phyloP scores from a whole-genome alignment of 75 land plant species.

The Pinus taeda region DNA sequence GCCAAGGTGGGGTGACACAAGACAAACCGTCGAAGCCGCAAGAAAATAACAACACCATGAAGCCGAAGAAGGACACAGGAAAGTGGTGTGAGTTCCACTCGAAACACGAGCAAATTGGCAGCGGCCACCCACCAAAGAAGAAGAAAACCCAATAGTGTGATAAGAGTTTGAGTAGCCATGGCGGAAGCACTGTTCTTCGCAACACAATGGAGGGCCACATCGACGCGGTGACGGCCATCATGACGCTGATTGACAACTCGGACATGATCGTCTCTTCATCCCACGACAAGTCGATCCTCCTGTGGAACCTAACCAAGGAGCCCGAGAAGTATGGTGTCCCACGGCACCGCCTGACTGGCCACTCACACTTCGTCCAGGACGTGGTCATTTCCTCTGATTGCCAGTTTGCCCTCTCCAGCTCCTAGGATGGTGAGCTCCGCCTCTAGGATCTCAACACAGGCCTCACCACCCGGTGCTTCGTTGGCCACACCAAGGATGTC shows the following conservation, averaged over 20 bases:
- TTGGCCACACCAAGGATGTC: slow-evolving; percentile 81
- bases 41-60: too few relatives aligned
- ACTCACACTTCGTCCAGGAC: slow-evolving; percentile 79
- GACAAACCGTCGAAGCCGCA: too few relatives aligned
- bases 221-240: slow-evolving; percentile 86
- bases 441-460: slow-evolving; percentile 79
- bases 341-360: slow-evolving; percentile 47
- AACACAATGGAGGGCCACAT: slow-evolving; percentile 80
- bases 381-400: slow-evolving; percentile 81
- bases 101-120: too few relatives aligned
- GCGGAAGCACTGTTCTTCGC: slow-evolving; percentile 55
- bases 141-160: too few relatives aligned
- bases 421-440: slow-evolving; percentile 75
- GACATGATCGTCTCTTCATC: slow-evolving; percentile 86
- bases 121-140: too few relatives aligned
- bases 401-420: slow-evolving; percentile 82
- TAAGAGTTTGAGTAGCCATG: slow-evolving; percentile 17
- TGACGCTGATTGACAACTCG: slow-evolving; percentile 79
- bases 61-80: too few relatives aligned
- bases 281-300: slow-evolving; percentile 76
- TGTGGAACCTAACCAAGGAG: slow-evolving; percentile 71
- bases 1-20: too few relatives aligned
- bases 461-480: slow-evolving; percentile 62
- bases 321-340: slow-evolving; percentile 36
- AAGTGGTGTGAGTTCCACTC: too few relatives aligned